Conservation (phyloP, 2,329 filamentous ascomycete genomes). For the Metarhizium rileyi region DNA sequence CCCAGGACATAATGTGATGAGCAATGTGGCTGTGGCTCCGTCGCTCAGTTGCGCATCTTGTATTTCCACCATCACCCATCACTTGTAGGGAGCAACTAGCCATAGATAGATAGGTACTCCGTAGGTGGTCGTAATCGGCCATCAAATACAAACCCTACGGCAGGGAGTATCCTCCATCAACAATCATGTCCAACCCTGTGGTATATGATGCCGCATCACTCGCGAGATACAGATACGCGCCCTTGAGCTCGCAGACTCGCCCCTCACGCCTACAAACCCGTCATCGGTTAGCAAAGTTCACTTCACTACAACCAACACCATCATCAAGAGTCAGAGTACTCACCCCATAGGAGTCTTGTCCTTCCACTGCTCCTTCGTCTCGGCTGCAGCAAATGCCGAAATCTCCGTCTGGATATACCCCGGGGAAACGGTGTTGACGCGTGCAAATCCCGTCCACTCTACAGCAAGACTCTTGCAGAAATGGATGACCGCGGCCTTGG, state of each 20-base stretch:
- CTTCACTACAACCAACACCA: neutral
- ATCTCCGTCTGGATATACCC: constrained; percentile 71
- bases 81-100: too few species aligned
- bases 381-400: constrained; percentile 51
- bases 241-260: constrained; percentile 66
- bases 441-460: constrained; percentile 68
- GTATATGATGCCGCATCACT: constrained; percentile 78
- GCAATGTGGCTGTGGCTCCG: too few species aligned
- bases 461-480: constrained; percentile 60
- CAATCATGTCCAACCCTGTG: constrained; percentile 62
- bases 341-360: constrained; percentile 71
- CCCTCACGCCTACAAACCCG: constrained; percentile 49
- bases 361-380: constrained; percentile 64
- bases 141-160: constrained; percentile 25
- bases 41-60: too few species aligned
- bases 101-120: too few species aligned
- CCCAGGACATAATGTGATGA: too few species aligned
- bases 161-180: constrained; percentile 64
- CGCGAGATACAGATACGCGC: constrained; percentile 71
- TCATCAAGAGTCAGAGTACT: constrained; percentile 14
- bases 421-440: constrained; percentile 63
- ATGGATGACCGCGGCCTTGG: constrained; percentile 56
- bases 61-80: too few species aligned
- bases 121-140: too few species aligned
- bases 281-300: neutral